Conservation (phyloP, 306 rosid species). For the Acacia melanoxylon region DNA sequence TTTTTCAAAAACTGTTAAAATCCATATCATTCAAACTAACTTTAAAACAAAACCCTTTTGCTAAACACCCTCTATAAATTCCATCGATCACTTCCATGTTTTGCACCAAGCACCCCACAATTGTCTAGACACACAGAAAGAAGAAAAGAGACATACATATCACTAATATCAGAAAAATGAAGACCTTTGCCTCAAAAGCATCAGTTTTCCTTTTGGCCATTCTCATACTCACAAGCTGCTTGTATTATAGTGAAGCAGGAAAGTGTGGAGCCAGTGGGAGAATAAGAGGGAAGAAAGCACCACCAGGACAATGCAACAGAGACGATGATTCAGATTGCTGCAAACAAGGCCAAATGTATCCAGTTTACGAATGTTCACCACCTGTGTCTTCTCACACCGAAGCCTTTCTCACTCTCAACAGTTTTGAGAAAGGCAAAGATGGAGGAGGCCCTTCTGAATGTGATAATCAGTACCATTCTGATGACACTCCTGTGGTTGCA, state of each 20-base stretch:
- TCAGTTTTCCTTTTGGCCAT: background rate
- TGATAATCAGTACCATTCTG: conserved; percentile 1
- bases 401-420: conserved; percentile 37
- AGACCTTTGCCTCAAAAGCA: background rate
- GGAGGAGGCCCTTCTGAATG: conserved; percentile 14
- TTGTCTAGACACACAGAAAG: background rate
- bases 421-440: conserved; percentile 9
- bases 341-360: conserved; percentile 14
- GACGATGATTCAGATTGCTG: conserved; percentile 35
- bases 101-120: background rate
- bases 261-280: conserved; percentile 3
- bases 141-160: background rate
- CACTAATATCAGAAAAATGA: background rate
- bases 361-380: conserved; percentile 36
- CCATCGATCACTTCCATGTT: background rate
- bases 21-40: background rate
- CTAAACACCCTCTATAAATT: background rate
- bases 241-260: background rate
- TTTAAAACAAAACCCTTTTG: background rate
- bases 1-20: background rate
- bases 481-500: background rate
- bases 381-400: conserved; percentile 16
- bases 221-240: background rate
- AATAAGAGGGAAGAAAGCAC: conserved; percentile 17
- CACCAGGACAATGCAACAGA: conserved; percentile 29